phyloP scores from a whole-genome alignment of 192 early-diverging fungal genomes.

The Backusella tarrabulga region DNA sequence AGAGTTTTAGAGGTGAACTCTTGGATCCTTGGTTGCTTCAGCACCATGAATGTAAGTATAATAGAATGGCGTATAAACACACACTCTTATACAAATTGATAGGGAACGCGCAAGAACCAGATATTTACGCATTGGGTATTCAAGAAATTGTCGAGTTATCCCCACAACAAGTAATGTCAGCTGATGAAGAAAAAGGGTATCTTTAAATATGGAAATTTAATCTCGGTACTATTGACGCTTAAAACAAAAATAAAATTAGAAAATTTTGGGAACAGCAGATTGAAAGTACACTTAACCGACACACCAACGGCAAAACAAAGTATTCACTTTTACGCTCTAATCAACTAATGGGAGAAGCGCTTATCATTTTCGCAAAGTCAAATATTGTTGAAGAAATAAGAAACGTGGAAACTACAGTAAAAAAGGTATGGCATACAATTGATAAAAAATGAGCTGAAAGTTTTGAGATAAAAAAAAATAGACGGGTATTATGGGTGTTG shows the following conservation, averaged over 20 bases:
- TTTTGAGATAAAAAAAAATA: constrained; percentile 18
- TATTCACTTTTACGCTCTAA: constrained; percentile 85
- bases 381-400: constrained; percentile 68
- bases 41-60: constrained; percentile 37
- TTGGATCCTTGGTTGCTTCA: constrained; percentile 65
- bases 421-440: constrained; percentile 54
- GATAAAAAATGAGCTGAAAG: neutral
- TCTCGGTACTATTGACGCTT: neutral
- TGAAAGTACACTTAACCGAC: constrained; percentile 44
- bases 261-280: constrained; percentile 50
- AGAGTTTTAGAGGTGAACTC: constrained; percentile 58
- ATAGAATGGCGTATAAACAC: neutral
- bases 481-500: constrained; percentile 93
- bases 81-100: neutral
- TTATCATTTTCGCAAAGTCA: constrained; percentile 87
- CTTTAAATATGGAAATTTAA: constrained; percentile 8
- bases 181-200: constrained; percentile 60
- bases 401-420: constrained; percentile 77
- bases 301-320: constrained; percentile 26
- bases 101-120: constrained; percentile 49
- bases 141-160: constrained; percentile 96
- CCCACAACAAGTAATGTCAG: constrained; percentile 62
- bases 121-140: constrained; percentile 86
- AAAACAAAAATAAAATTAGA: constrained; percentile 15
- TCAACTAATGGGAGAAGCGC: constrained; percentile 86